Conservation (phyloP, 176 grass and related monocot genomes). For the Triticum urartu region DNA sequence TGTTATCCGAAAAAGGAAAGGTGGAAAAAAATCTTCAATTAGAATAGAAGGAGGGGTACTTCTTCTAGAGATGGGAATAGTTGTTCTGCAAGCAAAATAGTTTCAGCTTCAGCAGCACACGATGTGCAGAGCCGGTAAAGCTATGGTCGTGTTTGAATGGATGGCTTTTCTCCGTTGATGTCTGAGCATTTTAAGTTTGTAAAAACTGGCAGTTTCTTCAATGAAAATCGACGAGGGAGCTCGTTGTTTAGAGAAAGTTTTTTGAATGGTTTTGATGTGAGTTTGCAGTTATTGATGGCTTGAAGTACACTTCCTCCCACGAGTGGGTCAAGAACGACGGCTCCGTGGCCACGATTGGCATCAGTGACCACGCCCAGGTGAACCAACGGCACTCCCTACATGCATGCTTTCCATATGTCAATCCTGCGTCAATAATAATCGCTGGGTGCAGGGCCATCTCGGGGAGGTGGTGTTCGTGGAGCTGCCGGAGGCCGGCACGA, state of each 20-base stretch:
- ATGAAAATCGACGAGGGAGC: too few relatives aligned
- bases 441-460: constrained; percentile 56
- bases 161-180: too few relatives aligned
- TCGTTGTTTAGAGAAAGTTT: neutral
- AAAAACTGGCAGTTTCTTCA: too few relatives aligned
- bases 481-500: constrained; percentile 62
- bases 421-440: neutral
- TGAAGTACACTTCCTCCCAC: constrained; percentile 65
- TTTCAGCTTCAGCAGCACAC: too few relatives aligned
- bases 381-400: neutral
- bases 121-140: too few relatives aligned
- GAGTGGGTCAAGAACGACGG: constrained; percentile 75
- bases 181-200: too few relatives aligned
- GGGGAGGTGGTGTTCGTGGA: constrained; percentile 98
- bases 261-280: neutral
- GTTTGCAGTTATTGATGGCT: constrained; percentile 52
- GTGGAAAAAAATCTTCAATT: neutral
- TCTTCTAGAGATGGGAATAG: too few relatives aligned
- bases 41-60: neutral
- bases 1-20: neutral
- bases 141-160: neutral
- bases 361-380: constrained; percentile 97
- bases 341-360: constrained; percentile 75
- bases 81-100: too few relatives aligned
- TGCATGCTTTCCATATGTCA: neutral